Conservation (phyloP, 2,329 filamentous ascomycete genomes). For the Helicocarpus griseus region DNA sequence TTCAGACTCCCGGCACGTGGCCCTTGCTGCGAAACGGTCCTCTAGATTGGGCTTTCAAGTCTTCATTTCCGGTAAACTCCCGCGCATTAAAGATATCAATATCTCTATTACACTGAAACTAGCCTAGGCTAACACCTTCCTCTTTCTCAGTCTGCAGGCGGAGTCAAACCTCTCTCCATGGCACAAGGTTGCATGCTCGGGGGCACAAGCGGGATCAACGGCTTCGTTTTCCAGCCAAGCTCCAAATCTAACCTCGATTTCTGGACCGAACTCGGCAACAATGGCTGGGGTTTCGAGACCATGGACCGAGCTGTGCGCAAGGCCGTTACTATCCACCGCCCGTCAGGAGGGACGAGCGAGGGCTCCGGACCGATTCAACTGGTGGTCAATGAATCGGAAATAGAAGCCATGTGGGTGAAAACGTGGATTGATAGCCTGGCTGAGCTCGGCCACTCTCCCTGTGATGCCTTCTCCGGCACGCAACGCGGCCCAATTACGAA, state of each 20-base stretch:
- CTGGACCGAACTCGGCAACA: slow-evolving; percentile 38
- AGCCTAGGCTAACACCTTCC: background rate
- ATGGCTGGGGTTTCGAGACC: slow-evolving; percentile 35
- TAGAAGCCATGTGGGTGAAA: slow-evolving; percentile 2
- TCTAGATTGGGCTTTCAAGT: slow-evolving; percentile 1
- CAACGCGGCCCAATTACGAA: slow-evolving; percentile 27
- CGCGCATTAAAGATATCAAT: background rate
- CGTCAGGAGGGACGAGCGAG: slow-evolving; percentile 9
- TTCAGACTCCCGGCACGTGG: background rate
- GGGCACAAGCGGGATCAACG: slow-evolving; percentile 6
- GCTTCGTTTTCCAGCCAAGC: background rate
- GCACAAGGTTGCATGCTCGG: slow-evolving; percentile 6
- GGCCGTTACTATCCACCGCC: slow-evolving; percentile 19
- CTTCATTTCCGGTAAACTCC: background rate
- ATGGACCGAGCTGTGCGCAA: slow-evolving; percentile 44
- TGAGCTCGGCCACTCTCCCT: slow-evolving; percentile 4
- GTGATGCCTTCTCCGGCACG: slow-evolving; percentile 9
- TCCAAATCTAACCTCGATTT: slow-evolving; percentile 32
- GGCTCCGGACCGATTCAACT: slow-evolving; percentile 4
- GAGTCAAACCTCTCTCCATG: background rate
- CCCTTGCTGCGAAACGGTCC: background rate
- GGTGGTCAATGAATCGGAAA: slow-evolving; percentile 2
- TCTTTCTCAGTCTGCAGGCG: background rate
- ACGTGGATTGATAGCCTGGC: slow-evolving; percentile 12
- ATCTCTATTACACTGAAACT: background rate